Evolutionary conservation across 2,329 filamentous ascomycete genomes (phyloP), one percentile per base, ranked within the genome.

Genomic region (Davidsoniella eucalypti): DNA sequence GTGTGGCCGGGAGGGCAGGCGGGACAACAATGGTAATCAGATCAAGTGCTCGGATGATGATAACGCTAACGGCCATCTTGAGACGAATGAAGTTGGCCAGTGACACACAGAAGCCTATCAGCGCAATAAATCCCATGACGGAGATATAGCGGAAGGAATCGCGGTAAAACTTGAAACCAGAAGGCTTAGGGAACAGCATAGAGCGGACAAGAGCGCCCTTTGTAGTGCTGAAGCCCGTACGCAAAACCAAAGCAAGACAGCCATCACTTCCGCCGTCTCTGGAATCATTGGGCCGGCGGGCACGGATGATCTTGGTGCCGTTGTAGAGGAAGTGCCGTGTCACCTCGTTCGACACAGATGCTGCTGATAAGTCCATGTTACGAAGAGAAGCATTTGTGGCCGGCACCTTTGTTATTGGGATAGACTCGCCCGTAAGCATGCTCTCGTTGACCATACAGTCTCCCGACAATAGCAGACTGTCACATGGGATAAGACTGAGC

Each of bases 381-480:
- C 73, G 71, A n/a, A 98, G 69, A 1, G 84, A 80, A 54, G 90
- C 80, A 60, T 94, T 81, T 2, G 77, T 87, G 3, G 87, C 80
- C 1, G 92, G 88, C 2, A 80, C 72, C 64, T 98, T 98, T 2
- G 88, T 94, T 1, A 98, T 90, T 2, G 92, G 93, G 4, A 98
- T 88, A 39, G 92, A 96, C 69, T 98, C 92, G 52, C 65, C 65
- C 38, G 92, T 98, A 36, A 98, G 76, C 92, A 98, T 98, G 66
- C 92, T 96, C 66, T 98, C 92, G 60, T 98, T 98, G 56, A 98
- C 88, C 55, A 98, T 96, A 60, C 88, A 95, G 65, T 98, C 93
- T 39, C 92, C 93, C 48, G 85, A 86, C 0, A 98, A 72, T 5
- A 98, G 68, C 33, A 98, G 69, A 63, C 90, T 94, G 63, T 98